These are phyloP conservation scores for Lactarius trivialis DNA, from an alignment of 768 basidiomycete genomes.

Conservation along the genomic window DNA sequence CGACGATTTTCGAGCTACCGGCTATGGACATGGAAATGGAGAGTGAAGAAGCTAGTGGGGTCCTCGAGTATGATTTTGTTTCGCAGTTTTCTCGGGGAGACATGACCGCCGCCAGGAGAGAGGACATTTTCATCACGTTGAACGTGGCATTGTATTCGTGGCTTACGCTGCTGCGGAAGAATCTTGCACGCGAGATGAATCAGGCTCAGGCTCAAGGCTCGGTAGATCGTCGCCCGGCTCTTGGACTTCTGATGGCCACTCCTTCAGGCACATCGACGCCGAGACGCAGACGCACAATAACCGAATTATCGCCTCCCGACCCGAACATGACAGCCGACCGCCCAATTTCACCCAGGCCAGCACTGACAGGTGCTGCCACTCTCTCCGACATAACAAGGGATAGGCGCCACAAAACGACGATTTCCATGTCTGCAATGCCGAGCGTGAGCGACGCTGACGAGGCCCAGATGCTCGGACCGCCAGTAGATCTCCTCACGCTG, in stretches of 20 bases:
- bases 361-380: neutral
- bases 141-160: conserved; percentile 79
- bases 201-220: conserved; percentile 59
- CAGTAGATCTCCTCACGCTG: neutral
- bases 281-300: conserved; percentile 21
- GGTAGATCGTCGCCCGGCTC: conserved; percentile 42
- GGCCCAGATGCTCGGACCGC: conserved; percentile 1
- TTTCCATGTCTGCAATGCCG: conserved; percentile 15
- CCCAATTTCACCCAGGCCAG: conserved; percentile 1
- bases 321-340: neutral
- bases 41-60: conserved; percentile 51
- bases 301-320: conserved; percentile 11
- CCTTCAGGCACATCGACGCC: conserved; percentile 27
- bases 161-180: conserved; percentile 73
- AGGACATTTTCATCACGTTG: conserved; percentile 80
- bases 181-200: conserved; percentile 69
- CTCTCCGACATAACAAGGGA: conserved; percentile 1
- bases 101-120: conserved; percentile 43
- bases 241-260: conserved; percentile 17
- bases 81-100: conserved; percentile 56
- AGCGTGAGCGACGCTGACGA: neutral
- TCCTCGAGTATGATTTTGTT: conserved; percentile 63
- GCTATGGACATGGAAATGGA: conserved; percentile 79
- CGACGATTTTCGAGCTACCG: conserved; percentile 74
- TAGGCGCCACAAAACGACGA: conserved; percentile 5